Base-by-base conservation (phyloP, 495 filamentous ascomycete species). In the Symbiotaphrina buchneri region DNA sequence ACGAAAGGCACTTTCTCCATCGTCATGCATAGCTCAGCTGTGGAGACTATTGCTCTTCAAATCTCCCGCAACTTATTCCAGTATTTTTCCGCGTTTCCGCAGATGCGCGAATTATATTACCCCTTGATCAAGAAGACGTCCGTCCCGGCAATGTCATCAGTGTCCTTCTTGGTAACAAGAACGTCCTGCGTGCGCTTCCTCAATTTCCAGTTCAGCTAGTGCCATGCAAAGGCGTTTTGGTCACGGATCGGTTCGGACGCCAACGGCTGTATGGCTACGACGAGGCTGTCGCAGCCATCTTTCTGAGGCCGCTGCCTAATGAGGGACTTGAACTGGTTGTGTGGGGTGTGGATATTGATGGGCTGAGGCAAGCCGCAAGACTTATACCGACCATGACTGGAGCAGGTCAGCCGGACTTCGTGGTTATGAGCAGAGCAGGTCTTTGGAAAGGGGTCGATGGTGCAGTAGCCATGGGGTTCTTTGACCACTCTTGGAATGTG, bases 51-150 rank as follows among this genome's bases (percentile, higher is more conserved):
- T 18, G 64, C 61, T 1, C 41, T 65, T 7, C 66, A 69, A 33
- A 51, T 68, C n/a, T 56, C 65, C 15, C 55, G 64, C 21, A 72
- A 70, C 37, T 47, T 71, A 1, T 53, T 56, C 34, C 67, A 70
- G 38, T 71, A 69, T 38, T 69, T 62, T 46, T 50, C 43, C 37
- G 65, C 64, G 20, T 65, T 69, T 43, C 47, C 61, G n/a, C 44
- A 51, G 20, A 56, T 69, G 22, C 25, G 39, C 18, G 25, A 40
- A 13, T 25, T 25, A 16, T 28, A 40, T 17, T 38, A n/a, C n/a
- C n/a, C n/a, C n/a, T n/a, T n/a, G n/a, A n/a, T n/a, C n/a, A n/a
- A n/a, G n/a, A n/a, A n/a, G n/a, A n/a, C n/a, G n/a, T n/a, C n/a
- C n/a, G n/a, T n/a, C n/a, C n/a, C n/a, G n/a, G n/a, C n/a, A n/a